Evolutionary conservation across 306 rosid genomes (phyloP).

Genomic region (Pueraria montana): DNA sequence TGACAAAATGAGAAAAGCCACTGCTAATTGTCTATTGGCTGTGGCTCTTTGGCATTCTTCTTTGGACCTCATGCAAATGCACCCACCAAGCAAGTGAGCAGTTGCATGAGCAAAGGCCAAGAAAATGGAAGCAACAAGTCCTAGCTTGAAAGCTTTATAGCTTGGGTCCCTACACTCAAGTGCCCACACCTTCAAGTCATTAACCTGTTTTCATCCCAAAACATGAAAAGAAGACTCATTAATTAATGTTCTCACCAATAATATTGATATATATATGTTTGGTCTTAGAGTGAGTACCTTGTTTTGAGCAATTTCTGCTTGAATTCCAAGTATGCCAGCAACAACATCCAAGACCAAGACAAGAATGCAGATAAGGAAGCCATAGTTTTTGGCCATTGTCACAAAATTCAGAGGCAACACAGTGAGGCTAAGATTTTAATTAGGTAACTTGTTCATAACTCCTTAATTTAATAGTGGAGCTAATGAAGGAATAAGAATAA

Average conservation of each 20-base stretch:
- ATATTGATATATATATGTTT: background rate
- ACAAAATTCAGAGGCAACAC: background rate
- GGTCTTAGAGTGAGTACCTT: conserved; percentile 57
- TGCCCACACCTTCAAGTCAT: conserved; percentile 68
- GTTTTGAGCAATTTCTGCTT: conserved; percentile 83
- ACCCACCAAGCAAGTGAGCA: conserved; percentile 77
- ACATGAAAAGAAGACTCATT: background rate
- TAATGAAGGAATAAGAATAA: conserved; percentile 62
- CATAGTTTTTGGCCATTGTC: conserved; percentile 65
- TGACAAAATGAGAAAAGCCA: conserved; percentile 63
- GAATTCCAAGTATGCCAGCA: conserved; percentile 87
- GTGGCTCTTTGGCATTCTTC: conserved; percentile 53
- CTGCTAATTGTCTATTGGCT: conserved; percentile 63
- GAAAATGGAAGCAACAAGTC: conserved; percentile 73
- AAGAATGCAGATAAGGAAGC: conserved; percentile 67
- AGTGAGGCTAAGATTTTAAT: conserved; percentile 2
- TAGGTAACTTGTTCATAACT: conserved; percentile 47
- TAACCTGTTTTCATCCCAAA: conserved; percentile 55
- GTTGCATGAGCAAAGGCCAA: conserved; percentile 65
- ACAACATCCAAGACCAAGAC: conserved; percentile 66
- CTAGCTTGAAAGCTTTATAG: conserved; percentile 75
- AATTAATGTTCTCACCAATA: background rate
- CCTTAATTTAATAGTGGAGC: conserved; percentile 38
- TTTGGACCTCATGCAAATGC: conserved; percentile 66
- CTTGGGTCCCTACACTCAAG: conserved; percentile 82